These are phyloP conservation scores for Penicillium sp. DNA, from an alignment of 2,329 filamentous ascomycete genomes.

Conservation along the genomic window DNA sequence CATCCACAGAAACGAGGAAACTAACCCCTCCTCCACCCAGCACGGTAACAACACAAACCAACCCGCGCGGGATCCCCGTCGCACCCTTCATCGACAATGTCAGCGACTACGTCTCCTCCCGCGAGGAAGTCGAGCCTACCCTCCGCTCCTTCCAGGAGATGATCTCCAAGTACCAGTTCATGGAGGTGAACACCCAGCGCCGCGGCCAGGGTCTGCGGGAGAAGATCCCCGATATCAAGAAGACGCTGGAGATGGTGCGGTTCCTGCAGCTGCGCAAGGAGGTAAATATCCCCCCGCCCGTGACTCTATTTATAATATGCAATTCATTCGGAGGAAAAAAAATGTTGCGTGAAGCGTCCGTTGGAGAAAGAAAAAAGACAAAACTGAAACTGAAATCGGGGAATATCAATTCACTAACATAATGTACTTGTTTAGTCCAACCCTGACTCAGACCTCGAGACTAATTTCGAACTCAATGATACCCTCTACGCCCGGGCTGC, in stretches of 20 bases:
- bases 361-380: no score
- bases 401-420: neutral
- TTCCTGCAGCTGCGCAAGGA: slow-evolving; percentile 78
- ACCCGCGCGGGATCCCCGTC: slow-evolving; percentile 48
- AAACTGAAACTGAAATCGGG: neutral
- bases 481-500: slow-evolving; percentile 88
- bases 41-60: slow-evolving; percentile 36
- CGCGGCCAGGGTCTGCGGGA: slow-evolving; percentile 79
- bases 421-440: slow-evolving; percentile 19
- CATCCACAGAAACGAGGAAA: neutral
- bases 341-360: no score
- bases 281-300: slow-evolving; percentile 47
- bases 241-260: slow-evolving; percentile 86
- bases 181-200: slow-evolving; percentile 90
- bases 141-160: slow-evolving; percentile 50
- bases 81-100: slow-evolving; percentile 51
- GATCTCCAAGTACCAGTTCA: slow-evolving; percentile 96
- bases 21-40: slow-evolving; percentile 24
- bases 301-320: neutral
- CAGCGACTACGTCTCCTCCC: slow-evolving; percentile 47
- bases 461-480: slow-evolving; percentile 94
- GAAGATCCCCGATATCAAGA: slow-evolving; percentile 96
- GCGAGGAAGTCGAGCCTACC: slow-evolving; percentile 48
- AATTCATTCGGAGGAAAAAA: neutral
- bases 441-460: slow-evolving; percentile 67